Base-by-base conservation (phyloP, 805 yeast genomes). In the Starmerella potacharoeniae region DNA sequence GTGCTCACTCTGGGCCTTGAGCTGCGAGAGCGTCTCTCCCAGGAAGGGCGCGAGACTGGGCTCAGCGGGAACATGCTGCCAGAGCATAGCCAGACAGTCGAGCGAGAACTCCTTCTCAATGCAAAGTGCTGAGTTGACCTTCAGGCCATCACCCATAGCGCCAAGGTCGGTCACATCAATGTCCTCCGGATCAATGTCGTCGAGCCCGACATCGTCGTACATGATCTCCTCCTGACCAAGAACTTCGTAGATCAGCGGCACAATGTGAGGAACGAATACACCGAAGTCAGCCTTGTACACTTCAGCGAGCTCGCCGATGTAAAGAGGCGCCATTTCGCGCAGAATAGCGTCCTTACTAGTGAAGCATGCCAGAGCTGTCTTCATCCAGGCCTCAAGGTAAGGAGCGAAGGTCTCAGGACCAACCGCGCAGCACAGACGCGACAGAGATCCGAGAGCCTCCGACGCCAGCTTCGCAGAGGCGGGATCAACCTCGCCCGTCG, bases 401-500 rank as follows among this genome's bases (percentile, higher is more conserved):
- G 85, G 81, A 43, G 86, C 80, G 73, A 93, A 93, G 0, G 88
- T 76, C 64, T 84, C 91, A 54, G 93, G 84, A 60, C 97, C 96
- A 57, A 93, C 97, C 55, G 99, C 97, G 70, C 90, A 81, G 54
- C 95, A 97, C 85, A 93, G 83, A 14, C 96, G 84, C 46, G 96
- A 86, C 62, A 93, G 80, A 66, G 93, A 85, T 75, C 93, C 99
- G 62, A 93, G 83, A 53, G 97, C 87, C 68, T 82, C 78, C 37
- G 96, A 96, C 70, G 95, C 81, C 65, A 93, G 80, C 72, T 89
- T 96, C 14, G 60, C 60, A 11, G 51, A 36, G 10, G 56, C 48
- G 61, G 87, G 82, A 66, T 89, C 95, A 59, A 86, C 95, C 64
- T 88, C 96, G 58, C 89, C 95, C 61, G 84, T 89, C 55, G 81